Base-by-base conservation (phyloP, 2,329 filamentous ascomycete genomes). In the Aspergillus sp. region DNA sequence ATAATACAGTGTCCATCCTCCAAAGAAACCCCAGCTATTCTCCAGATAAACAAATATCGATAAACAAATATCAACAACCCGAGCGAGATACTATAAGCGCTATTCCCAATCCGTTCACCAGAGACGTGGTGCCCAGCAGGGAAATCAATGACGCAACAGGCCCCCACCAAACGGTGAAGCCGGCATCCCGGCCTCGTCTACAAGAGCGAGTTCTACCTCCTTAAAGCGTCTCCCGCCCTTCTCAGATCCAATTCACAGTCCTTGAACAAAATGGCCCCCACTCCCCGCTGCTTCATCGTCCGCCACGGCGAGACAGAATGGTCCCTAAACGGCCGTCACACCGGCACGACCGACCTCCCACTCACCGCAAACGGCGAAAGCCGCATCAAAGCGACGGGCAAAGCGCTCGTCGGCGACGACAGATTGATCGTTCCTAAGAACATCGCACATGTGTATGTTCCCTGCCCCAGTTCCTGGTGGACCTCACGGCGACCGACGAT, bases 261-360 rank as follows among this genome's bases (percentile, higher is more conserved):
- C n/a, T 3, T 11, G 35, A 42, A 42, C 16, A 24, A 17, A 8
- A 42, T 46, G 45, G 14, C 45, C n/a, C 26, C 24, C 26, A 6
- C 86, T 2, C 89, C 89, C 2, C 82, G 89, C 49, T 85, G 89
- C 68, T 93, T 93, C 76, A 83, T 94, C 61, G 76, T 91, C 69
- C 89, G 92, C 62, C 92, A 96, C 68, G 93, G 92, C 73, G 90
- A 96, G 76, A 97, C 92, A 3, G 90, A 95, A 77, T 97, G 92
- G 92, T 95, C 89, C 4, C 83, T 95, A 45, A 87, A 87, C 61
- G 92, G 90, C 51, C 82, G 85, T 48, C 90, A 96, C 73, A 97
- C 93, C 0, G 88, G 91, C 47, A 80, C 78, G 24, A 89, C 88
- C n/a, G 92, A 97, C 65, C 88, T 97, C 3, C 86, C 90, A 1